Evolutionary conservation across 371 early-diverging fungal species (phyloP).

Genomic region (Mortierella sp.): DNA sequence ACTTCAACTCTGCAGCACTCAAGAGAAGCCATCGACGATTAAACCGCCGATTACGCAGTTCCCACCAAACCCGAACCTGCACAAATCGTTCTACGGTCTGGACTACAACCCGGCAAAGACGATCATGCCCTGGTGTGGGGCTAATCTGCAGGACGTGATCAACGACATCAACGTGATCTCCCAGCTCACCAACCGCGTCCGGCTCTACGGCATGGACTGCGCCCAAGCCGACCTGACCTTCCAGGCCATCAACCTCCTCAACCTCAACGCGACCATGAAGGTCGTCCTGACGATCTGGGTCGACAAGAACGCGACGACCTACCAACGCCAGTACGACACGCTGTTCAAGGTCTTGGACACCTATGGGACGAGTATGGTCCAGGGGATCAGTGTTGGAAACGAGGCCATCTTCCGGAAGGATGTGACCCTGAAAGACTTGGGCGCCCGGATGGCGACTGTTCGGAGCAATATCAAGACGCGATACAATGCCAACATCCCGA

Average conservation of each 20-base stretch:
- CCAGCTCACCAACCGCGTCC: slow-evolving; percentile 51
- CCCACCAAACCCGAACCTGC: slow-evolving; percentile 37
- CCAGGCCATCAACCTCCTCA: slow-evolving; percentile 51
- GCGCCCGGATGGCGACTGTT: slow-evolving; percentile 28
- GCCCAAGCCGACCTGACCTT: slow-evolving; percentile 45
- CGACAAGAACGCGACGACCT: slow-evolving; percentile 49
- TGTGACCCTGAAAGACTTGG: slow-evolving; percentile 8
- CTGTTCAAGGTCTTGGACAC: slow-evolving; percentile 47
- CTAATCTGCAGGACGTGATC: slow-evolving; percentile 41
- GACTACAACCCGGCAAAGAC: slow-evolving; percentile 56
- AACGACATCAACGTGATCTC: slow-evolving; percentile 59
- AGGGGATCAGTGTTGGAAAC: slow-evolving; percentile 59
- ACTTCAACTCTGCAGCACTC: slow-evolving; percentile 16
- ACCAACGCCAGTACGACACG: slow-evolving; percentile 48
- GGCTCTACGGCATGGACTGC: slow-evolving; percentile 60
- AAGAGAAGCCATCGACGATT: slow-evolving; percentile 1
- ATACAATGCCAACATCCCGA: slow-evolving; percentile 28
- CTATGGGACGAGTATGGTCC: slow-evolving; percentile 45
- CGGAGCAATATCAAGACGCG: slow-evolving; percentile 24
- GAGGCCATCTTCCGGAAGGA: slow-evolving; percentile 54
- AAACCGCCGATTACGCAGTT: slow-evolving; percentile 37
- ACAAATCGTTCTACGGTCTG: slow-evolving; percentile 56
- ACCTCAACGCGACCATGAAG: slow-evolving; percentile 47
- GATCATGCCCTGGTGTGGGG: slow-evolving; percentile 56
- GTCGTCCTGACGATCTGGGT: slow-evolving; percentile 59